phyloP scores from a whole-genome alignment of 805 yeast genomes.

The Zygotorulaspora chibaensis region DNA sequence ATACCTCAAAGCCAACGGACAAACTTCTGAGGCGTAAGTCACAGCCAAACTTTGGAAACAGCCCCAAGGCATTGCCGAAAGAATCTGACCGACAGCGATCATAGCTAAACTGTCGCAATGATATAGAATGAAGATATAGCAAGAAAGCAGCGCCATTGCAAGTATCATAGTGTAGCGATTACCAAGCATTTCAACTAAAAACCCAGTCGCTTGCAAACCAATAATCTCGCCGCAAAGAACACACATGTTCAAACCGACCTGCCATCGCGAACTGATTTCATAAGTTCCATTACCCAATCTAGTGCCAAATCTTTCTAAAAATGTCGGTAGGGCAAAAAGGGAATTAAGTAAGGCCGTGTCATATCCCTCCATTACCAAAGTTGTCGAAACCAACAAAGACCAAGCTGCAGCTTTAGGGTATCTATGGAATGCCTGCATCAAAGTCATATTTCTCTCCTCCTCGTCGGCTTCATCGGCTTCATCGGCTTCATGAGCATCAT shows the following conservation, averaged over 20 bases:
- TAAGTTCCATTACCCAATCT: constrained; percentile 25
- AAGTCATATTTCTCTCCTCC: constrained; percentile 29
- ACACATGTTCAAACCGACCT: constrained; percentile 33
- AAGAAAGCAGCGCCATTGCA: constrained; percentile 32
- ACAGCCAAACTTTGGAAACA: constrained; percentile 49
- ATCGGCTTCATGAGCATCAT: constrained; percentile 8
- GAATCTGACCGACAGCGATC: constrained; percentile 41
- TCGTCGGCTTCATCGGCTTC: constrained; percentile 21
- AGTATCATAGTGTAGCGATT: constrained; percentile 39
- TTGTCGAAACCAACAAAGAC: constrained; percentile 43
- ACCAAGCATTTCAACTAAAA: constrained; percentile 44
- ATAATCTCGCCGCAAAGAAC: constrained; percentile 40
- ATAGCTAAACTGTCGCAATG: constrained; percentile 41
- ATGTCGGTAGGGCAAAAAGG: constrained; percentile 45
- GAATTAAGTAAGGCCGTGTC: constrained; percentile 41
- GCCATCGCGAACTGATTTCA: constrained; percentile 42
- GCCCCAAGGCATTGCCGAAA: constrained; percentile 52
- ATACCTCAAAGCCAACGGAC: constrained; percentile 49
- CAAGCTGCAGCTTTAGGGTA: constrained; percentile 47
- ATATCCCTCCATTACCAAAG: constrained; percentile 48
- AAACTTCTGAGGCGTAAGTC: constrained; percentile 53
- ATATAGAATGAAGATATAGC: constrained; percentile 45
- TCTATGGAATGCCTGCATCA: constrained; percentile 36
- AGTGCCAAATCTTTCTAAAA: constrained; percentile 40
- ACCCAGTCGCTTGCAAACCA: constrained; percentile 45